Evolutionary conservation across 2,329 filamentous ascomycete species (phyloP), one percentile per base, ranked within the genome.

Genomic region (Pseudogymnoascus destructans): DNA sequence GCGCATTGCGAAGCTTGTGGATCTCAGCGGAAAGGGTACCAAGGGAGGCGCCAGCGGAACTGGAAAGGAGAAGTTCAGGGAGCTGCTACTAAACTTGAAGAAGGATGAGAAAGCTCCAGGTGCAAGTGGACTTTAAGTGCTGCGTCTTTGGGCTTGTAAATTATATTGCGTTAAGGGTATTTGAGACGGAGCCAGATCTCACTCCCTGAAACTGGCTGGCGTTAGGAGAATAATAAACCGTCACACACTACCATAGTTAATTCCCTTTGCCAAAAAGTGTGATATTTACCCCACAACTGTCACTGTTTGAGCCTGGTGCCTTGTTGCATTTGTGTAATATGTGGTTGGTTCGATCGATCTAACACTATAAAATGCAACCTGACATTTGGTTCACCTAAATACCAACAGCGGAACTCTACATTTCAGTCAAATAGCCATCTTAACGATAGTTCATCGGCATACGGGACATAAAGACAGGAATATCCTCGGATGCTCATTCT

Each of bases 1-100:
- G 75, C 86, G 93, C 65, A 97, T 98, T 69, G 87, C 91, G 21
- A 98, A 97, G 77, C 73, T 98, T 66, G 91, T 97, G n/a, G 93
- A 98, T 73, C 74, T 98, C 64, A 96, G 89, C 68, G 93, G 93
- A 62, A 98, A 97, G 76, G 90, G 92, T 11, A 75, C 81, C 60
- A 87, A 85, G 73, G 91, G 92, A 60, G 92, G 91, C 68, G 90
- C 88, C 42, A 84, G 84, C 61, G 92, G 91, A 49, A 95, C 88
- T 61, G 91, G 92, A 67, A 98, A 98, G 80, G 89, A 95, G 72
- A 88, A 90, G 63, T 97, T 98, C 80, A 85, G 93, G 64, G 92
- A 97, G 74, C 69, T 97, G 69, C 75, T 98, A 67, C 73, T 91
- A 66, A 91, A 84, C 71, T 74, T 98, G 73, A 85, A 85, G 74